Evolutionary conservation across 1,284 basidiomycete species (phyloP).

Genomic region (Naganishia sp.): DNA sequence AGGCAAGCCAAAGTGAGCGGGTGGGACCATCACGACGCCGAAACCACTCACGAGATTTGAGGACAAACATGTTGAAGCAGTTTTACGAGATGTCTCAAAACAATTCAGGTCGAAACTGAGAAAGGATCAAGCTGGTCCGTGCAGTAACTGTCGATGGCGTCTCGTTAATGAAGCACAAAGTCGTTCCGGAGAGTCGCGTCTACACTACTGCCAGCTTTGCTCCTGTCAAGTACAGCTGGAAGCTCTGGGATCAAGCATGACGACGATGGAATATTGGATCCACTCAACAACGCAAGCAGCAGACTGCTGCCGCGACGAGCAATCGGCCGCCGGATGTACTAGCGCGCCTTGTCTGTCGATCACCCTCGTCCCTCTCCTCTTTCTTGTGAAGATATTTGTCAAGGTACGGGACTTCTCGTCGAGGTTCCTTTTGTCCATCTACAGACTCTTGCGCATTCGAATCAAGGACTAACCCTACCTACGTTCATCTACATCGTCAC

Average conservation of each 20-base stretch:
- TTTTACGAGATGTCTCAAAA: not conserved
- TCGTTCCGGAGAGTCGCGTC: not conserved
- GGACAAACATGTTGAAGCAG: slow-evolving; percentile 65
- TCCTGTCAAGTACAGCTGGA: too few species aligned
- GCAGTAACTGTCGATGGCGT: too few species aligned
- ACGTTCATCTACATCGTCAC: not conserved
- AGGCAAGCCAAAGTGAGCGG: slow-evolving; percentile 27
- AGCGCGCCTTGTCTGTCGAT: not conserved
- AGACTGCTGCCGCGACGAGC: not conserved
- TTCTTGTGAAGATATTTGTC: not conserved
- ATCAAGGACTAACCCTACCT: too few species aligned
- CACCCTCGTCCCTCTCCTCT: slow-evolving; percentile 8
- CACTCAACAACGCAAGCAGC: too few species aligned
- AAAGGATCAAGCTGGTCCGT: too few species aligned
- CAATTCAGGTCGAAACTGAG: not conserved
- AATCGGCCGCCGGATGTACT: not conserved
- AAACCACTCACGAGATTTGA: slow-evolving; percentile 71
- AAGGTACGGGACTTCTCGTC: not conserved
- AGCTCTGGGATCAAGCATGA: too few species aligned
- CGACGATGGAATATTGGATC: too few species aligned
- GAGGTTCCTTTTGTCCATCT: not conserved
- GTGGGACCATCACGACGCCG: not conserved
- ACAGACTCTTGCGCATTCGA: too few species aligned
- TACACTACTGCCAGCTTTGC: too few species aligned
- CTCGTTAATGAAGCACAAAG: not conserved